Base-by-base conservation (phyloP, 2,329 filamentous ascomycete species). In the Trichophyton mentagrophytes region DNA sequence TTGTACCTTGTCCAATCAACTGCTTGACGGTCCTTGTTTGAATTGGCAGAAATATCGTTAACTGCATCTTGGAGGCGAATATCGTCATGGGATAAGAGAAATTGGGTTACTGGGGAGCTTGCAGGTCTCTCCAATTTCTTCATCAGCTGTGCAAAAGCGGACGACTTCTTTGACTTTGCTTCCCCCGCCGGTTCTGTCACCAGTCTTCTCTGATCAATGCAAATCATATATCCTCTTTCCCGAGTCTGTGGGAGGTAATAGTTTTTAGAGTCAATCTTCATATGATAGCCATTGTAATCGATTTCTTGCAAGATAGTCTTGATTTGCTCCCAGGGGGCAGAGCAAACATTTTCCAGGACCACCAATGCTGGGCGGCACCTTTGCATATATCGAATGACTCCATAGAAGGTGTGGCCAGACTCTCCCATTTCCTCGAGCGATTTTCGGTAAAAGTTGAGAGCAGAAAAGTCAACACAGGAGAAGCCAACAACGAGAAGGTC, bases 161-260 rank as follows among this genome's bases (percentile, higher is more conserved):
- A 62, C 17, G 8, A 9, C 65, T 64, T 1, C 63, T 58, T 30
- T 67, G 66, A n/a, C 75, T 73, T 22, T 42, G 58, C 69, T 38
- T 66, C 56, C 25, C 60, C 61, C 36, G 65, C 49, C 25, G 69
- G 57, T 1, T 64, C 64, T 4, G 67, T 63, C 13, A 63, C 60
- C 7, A 67, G 40, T 58, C 69, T 65, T 11, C 65, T 67, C 3
- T 65, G 72, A 61, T 82, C 75, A n/a, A 86, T 68, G 13, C 79
- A 82, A 33, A 86, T 67, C 64, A 85, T 75, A 66, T 87, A 87
- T 1, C 79, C 80, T 38, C 85, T 77, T 46, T 75, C 71, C 1
- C 85, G 77, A 0, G 85, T 89, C 60, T 92, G 88, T 0, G 89
- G 89, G 0, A 91, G 72, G 62, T 89, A 88, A 66, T 80, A 90